phyloP scores from a whole-genome alignment of 768 basidiomycete species.

The Candolleomyces aberdarensis region DNA sequence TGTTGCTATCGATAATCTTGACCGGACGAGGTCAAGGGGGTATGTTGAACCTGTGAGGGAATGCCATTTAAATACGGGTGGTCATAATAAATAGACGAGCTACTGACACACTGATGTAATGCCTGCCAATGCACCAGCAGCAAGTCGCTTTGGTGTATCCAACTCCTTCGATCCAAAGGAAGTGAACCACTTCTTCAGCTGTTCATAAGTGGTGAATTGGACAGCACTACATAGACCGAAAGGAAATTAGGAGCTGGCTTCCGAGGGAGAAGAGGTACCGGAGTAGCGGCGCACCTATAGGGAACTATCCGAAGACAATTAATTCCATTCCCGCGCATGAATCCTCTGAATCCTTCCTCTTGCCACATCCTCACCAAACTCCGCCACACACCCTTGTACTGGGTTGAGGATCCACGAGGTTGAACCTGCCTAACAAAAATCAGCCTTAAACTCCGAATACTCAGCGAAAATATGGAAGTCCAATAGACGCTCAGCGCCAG shows the following conservation, averaged over 20 bases:
- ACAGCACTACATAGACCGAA: slow-evolving; percentile 54
- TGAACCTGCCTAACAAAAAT: slow-evolving; percentile 80
- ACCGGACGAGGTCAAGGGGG: slow-evolving; percentile 91
- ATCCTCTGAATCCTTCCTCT: slow-evolving; percentile 91
- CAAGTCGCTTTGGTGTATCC: slow-evolving; percentile 84
- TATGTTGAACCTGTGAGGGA: slow-evolving; percentile 70
- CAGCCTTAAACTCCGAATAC: slow-evolving; percentile 4
- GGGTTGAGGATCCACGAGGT: slow-evolving; percentile 53
- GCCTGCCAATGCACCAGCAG: slow-evolving; percentile 88
- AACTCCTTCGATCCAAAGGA: slow-evolving; percentile 65
- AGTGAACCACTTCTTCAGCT: slow-evolving; percentile 84
- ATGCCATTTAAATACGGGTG: background rate
- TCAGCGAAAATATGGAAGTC: background rate
- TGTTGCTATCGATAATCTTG: slow-evolving; percentile 89
- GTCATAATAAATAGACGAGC: slow-evolving; percentile 1
- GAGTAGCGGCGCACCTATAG: slow-evolving; percentile 51
- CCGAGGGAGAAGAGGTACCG: background rate
- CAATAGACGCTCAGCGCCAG: background rate
- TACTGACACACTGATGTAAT: slow-evolving; percentile 90
- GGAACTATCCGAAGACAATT: slow-evolving; percentile 93
- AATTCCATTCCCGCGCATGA: slow-evolving; percentile 90
- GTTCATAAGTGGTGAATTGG: slow-evolving; percentile 87
- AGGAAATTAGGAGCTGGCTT: slow-evolving; percentile 3
- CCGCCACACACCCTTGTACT: slow-evolving; percentile 83
- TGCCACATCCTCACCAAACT: slow-evolving; percentile 87